Conservation (phyloP, 2,329 filamentous ascomycete genomes). For the Salinomyces thailandicus region DNA sequence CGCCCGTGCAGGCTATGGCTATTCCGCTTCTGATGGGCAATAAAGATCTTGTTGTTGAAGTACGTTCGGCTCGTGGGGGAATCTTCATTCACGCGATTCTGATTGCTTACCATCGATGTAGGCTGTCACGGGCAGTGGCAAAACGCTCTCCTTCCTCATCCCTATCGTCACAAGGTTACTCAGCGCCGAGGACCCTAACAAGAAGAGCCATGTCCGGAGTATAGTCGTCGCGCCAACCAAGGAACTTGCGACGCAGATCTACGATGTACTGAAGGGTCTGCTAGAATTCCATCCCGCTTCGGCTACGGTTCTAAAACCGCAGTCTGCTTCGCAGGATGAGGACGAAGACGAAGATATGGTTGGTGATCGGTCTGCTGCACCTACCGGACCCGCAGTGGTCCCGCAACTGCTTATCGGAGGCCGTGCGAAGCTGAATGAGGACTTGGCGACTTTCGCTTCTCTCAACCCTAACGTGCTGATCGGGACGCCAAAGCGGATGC, state of each 20-base stretch:
- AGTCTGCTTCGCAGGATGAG: slow-evolving; percentile 14
- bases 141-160: slow-evolving; percentile 77
- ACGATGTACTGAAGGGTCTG: slow-evolving; percentile 65
- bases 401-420: slow-evolving; percentile 85
- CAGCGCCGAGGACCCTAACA: slow-evolving; percentile 68
- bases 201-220: slow-evolving; percentile 79
- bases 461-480: slow-evolving; percentile 81
- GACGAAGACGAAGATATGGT: slow-evolving; percentile 35
- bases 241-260: slow-evolving; percentile 84
- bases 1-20: slow-evolving; percentile 86
- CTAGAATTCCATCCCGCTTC: slow-evolving; percentile 76
- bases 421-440: slow-evolving; percentile 68
- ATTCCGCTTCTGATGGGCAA: slow-evolving; percentile 81
- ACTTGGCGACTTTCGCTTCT: slow-evolving; percentile 74
- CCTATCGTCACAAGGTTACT: slow-evolving; percentile 75
- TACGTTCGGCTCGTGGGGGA: slow-evolving; percentile 22
- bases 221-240: slow-evolving; percentile 88
- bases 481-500: slow-evolving; percentile 77
- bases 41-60: slow-evolving; percentile 86
- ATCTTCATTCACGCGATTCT: too few relatives aligned
- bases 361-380: slow-evolving; percentile 28
- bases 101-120: too few relatives aligned
- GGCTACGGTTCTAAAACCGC: slow-evolving; percentile 52
- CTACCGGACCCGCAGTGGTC: slow-evolving; percentile 47
- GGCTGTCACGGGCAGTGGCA: slow-evolving; percentile 84